Percentiles rank a stretch among this genome's conserved stretches.
Evolutionary conservation across 2,329 filamentous ascomycete species (phyloP).

Genomic region (Alternaria infectoria): DNA sequence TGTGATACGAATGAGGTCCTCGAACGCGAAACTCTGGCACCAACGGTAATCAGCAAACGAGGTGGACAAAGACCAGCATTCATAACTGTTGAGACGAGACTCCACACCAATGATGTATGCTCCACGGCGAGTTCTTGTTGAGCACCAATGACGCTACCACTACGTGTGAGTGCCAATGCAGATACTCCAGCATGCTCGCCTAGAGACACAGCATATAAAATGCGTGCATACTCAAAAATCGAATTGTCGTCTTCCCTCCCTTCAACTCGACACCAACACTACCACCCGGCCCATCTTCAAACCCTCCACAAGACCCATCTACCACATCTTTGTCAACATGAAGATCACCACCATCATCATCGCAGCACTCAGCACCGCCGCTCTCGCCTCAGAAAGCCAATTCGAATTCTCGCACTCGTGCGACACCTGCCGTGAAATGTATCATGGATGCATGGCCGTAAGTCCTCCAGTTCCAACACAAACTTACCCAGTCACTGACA

Average conservation of each 20-base stretch:
- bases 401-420: background rate
- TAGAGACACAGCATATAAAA: background rate
- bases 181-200: background rate
- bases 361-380: background rate
- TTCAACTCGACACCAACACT: background rate
- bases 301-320: background rate
- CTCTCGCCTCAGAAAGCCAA: background rate
- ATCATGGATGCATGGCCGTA: background rate
- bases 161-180: background rate
- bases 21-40: background rate
- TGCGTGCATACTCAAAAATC: background rate
- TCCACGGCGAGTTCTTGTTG: background rate
- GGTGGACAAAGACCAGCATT: background rate
- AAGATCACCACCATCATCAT: background rate
- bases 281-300: background rate
- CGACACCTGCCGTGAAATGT: background rate
- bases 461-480: background rate
- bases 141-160: background rate
- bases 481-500: background rate
- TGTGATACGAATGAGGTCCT: background rate
- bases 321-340: background rate
- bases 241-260: background rate
- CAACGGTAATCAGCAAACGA: background rate
- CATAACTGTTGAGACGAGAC: background rate
- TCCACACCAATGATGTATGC: background rate